phyloP scores from a whole-genome alignment of 352 stramenopile species.

The Globisporangium polare region DNA sequence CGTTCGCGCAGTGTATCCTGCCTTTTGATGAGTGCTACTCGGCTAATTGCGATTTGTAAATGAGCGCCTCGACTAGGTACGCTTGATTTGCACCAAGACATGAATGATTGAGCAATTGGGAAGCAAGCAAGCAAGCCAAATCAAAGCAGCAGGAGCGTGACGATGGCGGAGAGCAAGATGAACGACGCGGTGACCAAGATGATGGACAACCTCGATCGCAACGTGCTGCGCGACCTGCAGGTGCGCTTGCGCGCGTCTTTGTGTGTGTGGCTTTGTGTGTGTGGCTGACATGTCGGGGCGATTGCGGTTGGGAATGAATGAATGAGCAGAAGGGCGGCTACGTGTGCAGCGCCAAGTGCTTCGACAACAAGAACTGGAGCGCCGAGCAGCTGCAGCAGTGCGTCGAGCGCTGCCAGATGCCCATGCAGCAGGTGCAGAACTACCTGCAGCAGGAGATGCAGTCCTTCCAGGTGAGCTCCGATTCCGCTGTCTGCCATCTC shows the following conservation, averaged over 20 bases:
- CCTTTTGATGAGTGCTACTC: neutral
- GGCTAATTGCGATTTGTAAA: neutral
- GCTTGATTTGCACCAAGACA: conserved; percentile 7
- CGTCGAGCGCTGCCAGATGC: conserved; percentile 84
- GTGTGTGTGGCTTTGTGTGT: neutral
- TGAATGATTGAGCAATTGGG: conserved; percentile 1
- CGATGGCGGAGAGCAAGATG: conserved; percentile 77
- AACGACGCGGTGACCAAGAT: conserved; percentile 81
- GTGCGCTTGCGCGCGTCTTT: conserved; percentile 16
- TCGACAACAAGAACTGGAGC: conserved; percentile 79
- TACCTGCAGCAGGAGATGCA: conserved; percentile 84
- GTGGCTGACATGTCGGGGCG: neutral
- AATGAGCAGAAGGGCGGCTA: conserved; percentile 67
- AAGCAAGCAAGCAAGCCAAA: neutral
- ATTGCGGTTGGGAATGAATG: neutral
- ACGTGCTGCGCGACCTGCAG: conserved; percentile 70
- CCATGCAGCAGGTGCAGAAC: conserved; percentile 80
- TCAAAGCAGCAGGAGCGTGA: conserved; percentile 7
- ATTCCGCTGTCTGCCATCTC: neutral
- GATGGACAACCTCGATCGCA: conserved; percentile 80
- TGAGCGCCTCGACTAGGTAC: neutral
- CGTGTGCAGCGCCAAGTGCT: conserved; percentile 83
- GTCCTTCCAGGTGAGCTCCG: conserved; percentile 51
- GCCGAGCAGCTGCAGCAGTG: conserved; percentile 78
- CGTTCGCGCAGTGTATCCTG: neutral